A percentile compares a stretch with the other conserved stretches of the same genome.
phyloP scores from a whole-genome alignment of 306 rosid genomes.

The Psophocarpus tetragonolobus region DNA sequence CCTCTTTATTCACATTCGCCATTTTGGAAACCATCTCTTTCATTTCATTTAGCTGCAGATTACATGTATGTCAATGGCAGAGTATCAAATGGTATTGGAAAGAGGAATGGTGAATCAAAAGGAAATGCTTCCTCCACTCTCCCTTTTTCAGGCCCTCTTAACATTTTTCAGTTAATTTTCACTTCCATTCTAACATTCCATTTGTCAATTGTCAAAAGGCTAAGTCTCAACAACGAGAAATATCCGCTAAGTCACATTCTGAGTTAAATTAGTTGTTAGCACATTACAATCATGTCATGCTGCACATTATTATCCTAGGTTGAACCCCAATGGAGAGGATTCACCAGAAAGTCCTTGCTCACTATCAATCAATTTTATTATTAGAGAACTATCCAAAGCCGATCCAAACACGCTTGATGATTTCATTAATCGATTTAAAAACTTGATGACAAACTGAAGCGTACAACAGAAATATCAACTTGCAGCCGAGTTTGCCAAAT shows the following conservation, averaged over 20 bases:
- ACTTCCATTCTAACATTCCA: neutral
- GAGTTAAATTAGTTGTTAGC: neutral
- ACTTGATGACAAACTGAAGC: neutral
- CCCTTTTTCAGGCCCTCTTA: neutral
- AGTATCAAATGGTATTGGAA: conserved; percentile 1
- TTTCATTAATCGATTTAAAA: neutral
- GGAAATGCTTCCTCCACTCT: conserved; percentile 3
- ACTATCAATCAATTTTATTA: conserved; percentile 10
- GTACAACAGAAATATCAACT: neutral
- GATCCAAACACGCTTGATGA: neutral
- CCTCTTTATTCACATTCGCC: conserved; percentile 51
- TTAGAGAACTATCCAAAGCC: neutral
- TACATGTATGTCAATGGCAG: conserved; percentile 1
- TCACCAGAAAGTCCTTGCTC: conserved; percentile 4
- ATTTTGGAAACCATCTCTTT: conserved; percentile 59
- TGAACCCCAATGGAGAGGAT: neutral
- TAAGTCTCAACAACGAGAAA: conserved; percentile 6
- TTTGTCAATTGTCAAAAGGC: neutral
- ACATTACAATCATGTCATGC: neutral
- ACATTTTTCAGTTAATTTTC: conserved; percentile 10
- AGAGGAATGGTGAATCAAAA: conserved; percentile 6
- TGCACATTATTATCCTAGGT: conserved; percentile 11
- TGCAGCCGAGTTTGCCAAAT: conserved; percentile 15
- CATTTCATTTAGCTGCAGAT: conserved; percentile 61
- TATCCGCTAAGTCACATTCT: neutral